These are phyloP conservation scores for Phaffomyces opuntiae DNA, from an alignment of 805 yeast species.

Conservation along the genomic window DNA sequence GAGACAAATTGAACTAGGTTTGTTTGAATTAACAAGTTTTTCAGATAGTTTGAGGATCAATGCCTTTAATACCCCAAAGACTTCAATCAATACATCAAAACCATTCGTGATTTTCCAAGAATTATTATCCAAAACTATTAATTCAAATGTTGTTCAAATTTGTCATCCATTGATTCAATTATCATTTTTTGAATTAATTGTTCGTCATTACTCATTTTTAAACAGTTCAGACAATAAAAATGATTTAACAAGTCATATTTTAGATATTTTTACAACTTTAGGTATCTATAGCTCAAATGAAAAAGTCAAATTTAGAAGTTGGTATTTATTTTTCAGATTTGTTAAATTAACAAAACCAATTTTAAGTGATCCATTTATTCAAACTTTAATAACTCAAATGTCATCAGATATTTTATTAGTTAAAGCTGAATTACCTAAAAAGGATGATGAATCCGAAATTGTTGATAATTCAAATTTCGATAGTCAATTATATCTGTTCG, in stretches of 20 bases:
- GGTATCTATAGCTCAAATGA: conserved; percentile 74
- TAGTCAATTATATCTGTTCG: conserved; percentile 77
- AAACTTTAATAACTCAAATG: conserved; percentile 52
- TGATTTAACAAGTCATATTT: conserved; percentile 50
- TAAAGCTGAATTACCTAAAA: conserved; percentile 43
- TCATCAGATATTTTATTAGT: conserved; percentile 54
- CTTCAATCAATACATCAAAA: conserved; percentile 55
- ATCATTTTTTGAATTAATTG: conserved; percentile 75
- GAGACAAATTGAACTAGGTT: conserved; percentile 81
- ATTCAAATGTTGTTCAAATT: conserved; percentile 39
- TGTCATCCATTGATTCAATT: conserved; percentile 80
- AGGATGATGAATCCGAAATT: conserved; percentile 50
- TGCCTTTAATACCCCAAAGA: conserved; percentile 61
- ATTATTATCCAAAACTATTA: conserved; percentile 46
- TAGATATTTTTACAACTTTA: conserved; percentile 72
- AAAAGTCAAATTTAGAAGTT: conserved; percentile 75
- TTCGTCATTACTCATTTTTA: conserved; percentile 68
- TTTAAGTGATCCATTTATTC: conserved; percentile 42
- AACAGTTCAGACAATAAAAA: conserved; percentile 37
- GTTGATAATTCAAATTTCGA: conserved; percentile 53
- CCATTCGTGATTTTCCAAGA: conserved; percentile 58
- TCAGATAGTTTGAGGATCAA: conserved; percentile 78
- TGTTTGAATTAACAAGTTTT: conserved; percentile 71
- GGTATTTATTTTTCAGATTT: conserved; percentile 86
- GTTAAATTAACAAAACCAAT: conserved; percentile 69